A percentile compares a stretch with the other conserved stretches of the same genome.
Conservation (phyloP, 208 protist species). For the Lotmaria passim region DNA sequence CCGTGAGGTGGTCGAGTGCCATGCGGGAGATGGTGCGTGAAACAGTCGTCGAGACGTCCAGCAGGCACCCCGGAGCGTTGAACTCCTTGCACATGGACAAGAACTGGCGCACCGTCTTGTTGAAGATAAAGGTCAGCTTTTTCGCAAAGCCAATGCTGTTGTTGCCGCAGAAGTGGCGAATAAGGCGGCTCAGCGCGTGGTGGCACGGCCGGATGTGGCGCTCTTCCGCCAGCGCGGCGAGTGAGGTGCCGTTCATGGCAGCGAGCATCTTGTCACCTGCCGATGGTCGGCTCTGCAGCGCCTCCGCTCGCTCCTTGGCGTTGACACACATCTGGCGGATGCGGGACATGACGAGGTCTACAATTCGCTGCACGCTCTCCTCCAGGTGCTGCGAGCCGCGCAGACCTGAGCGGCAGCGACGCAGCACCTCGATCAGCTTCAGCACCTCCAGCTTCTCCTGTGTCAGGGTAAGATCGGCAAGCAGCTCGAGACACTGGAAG, state of each 20-base stretch:
- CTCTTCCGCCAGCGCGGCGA: conserved; percentile 51
- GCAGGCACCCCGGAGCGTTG: conserved; percentile 45
- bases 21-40: conserved; percentile 53
- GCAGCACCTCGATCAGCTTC: conserved; percentile 40
- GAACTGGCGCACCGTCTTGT: conserved; percentile 57
- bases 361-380: conserved; percentile 56
- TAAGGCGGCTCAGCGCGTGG: conserved; percentile 35
- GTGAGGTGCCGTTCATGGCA: conserved; percentile 58
- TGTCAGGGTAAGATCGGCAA: conserved; percentile 62
- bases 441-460: conserved; percentile 29
- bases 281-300: conserved; percentile 33
- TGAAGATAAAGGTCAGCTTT: conserved; percentile 70
- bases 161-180: conserved; percentile 53
- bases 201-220: conserved; percentile 64
- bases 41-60: conserved; percentile 42
- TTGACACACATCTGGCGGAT: conserved; percentile 48
- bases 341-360: conserved; percentile 50
- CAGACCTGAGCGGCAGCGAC: conserved; percentile 42
- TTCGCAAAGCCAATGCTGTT: conserved; percentile 69
- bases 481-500: conserved; percentile 58
- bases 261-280: conserved; percentile 60
- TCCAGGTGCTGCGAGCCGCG: conserved; percentile 60
- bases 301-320: conserved; percentile 34
- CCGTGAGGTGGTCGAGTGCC: conserved; percentile 42
- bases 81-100: conserved; percentile 63